phyloP scores from a whole-genome alignment of 495 filamentous ascomycete species.

The Pyronema omphalodes region DNA sequence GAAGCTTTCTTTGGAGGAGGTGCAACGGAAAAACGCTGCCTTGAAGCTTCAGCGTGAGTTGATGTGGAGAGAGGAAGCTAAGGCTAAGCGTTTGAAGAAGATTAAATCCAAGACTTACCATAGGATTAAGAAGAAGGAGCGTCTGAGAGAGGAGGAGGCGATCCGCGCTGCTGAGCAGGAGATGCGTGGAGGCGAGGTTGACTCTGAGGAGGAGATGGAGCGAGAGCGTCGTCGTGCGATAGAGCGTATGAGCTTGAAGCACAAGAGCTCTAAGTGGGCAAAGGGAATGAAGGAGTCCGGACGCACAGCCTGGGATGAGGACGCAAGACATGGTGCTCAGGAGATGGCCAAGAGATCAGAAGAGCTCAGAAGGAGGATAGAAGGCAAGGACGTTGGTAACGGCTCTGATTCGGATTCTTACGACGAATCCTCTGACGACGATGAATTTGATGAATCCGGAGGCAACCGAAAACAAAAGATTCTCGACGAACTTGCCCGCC shows the following conservation, averaged over 20 bases:
- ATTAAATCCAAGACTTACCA: slow-evolving; percentile 93
- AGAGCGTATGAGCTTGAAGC: slow-evolving; percentile 75
- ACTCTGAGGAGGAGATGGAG: slow-evolving; percentile 58
- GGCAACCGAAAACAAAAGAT: slow-evolving; percentile 37
- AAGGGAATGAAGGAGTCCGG: slow-evolving; percentile 68
- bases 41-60: slow-evolving; percentile 66
- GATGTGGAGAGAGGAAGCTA: slow-evolving; percentile 74
- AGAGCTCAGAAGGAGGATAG: slow-evolving; percentile 63
- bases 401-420: slow-evolving; percentile 30
- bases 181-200: slow-evolving; percentile 43
- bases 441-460: slow-evolving; percentile 32
- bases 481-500: slow-evolving; percentile 38
- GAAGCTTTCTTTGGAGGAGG: slow-evolving; percentile 49
- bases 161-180: slow-evolving; percentile 48
- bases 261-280: slow-evolving; percentile 87
- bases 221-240: slow-evolving; percentile 64
- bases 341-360: slow-evolving; percentile 77
- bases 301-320: slow-evolving; percentile 65
- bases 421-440: slow-evolving; percentile 41
- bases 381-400: slow-evolving; percentile 47
- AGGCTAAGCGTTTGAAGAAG: slow-evolving; percentile 86
- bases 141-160: slow-evolving; percentile 50
- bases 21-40: slow-evolving; percentile 52
- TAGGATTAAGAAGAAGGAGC: slow-evolving; percentile 75
- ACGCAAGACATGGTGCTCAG: slow-evolving; percentile 52